Percentiles rank a stretch among this genome's conserved stretches.
Conservation (phyloP, 306 rosid species). For the Pachyrhizus erosus region DNA sequence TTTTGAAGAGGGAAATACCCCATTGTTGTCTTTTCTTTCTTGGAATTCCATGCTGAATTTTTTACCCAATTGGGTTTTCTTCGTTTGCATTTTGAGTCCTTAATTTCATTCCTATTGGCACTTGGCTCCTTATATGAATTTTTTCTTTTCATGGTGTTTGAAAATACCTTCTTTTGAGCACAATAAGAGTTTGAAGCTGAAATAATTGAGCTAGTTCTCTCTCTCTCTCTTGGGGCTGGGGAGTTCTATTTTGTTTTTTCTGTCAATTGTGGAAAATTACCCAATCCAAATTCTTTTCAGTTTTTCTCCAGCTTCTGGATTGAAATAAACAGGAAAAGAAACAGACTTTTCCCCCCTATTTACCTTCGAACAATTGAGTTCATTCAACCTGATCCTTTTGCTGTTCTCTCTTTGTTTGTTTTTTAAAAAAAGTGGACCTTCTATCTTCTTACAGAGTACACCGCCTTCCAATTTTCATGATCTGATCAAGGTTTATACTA, state of each 20-base stretch:
- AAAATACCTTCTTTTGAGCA: neutral
- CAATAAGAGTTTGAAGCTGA: conserved; percentile 16
- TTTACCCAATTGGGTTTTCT: neutral
- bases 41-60: conserved; percentile 39
- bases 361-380: conserved; percentile 2
- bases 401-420: neutral
- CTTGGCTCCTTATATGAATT: neutral
- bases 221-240: neutral
- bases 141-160: neutral
- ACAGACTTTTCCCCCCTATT: neutral
- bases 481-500: conserved; percentile 34
- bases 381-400: conserved; percentile 30
- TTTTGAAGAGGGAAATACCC: conserved; percentile 16
- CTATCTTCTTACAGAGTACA: neutral
- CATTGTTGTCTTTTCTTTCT: neutral
- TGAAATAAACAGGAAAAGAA: neutral
- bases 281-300: conserved; percentile 13
- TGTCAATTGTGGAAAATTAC: conserved; percentile 1
- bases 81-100: neutral
- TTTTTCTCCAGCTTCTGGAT: conserved; percentile 1
- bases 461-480: conserved; percentile 22
- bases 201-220: conserved; percentile 10
- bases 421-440: neutral
- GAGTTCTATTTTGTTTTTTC: neutral
- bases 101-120: conserved; percentile 11